phyloP scores from a whole-genome alignment of 75 land plant genomes.

The Selaginella tamariscina region DNA sequence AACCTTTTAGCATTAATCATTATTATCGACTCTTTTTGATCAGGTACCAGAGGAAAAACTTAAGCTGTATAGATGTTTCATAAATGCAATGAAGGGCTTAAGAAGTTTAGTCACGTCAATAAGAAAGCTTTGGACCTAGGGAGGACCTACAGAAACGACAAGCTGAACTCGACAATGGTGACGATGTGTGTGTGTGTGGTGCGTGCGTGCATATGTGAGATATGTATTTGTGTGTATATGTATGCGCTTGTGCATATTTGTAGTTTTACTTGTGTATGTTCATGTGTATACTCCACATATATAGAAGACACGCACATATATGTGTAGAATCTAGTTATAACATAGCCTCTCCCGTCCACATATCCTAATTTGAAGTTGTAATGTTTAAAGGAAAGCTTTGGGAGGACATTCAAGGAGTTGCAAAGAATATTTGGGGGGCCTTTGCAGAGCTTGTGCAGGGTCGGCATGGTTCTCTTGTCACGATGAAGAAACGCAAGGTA shows the following conservation, averaged over 20 bases:
- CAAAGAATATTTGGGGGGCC: constrained; percentile 82
- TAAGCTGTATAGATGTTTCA: constrained; percentile 93
- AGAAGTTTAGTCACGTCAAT: constrained; percentile 93
- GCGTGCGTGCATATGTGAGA: no score
- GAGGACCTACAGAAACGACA: constrained; percentile 86
- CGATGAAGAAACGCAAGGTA: constrained; percentile 93
- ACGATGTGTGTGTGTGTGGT: constrained; percentile 47
- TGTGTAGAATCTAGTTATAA: neutral
- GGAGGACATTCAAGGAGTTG: constrained; percentile 96
- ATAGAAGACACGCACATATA: neutral
- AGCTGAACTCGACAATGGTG: constrained; percentile 92
- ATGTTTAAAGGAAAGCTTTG: constrained; percentile 87
- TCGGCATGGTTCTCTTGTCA: constrained; percentile 88
- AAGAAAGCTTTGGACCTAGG: constrained; percentile 92
- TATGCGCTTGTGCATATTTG: no score
- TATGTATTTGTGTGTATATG: constrained; percentile 32
- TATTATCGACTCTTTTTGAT: no score
- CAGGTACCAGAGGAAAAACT: no score
- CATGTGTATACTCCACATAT: neutral
- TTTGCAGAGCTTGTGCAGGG: constrained; percentile 95
- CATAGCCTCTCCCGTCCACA: neutral
- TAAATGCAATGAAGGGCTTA: constrained; percentile 77
- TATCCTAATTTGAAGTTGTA: constrained; percentile 2
- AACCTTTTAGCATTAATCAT: no score
- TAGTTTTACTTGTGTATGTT: no score